Evolutionary conservation across 106 monocot species (phyloP).

Genomic region (Dioscorea alata): DNA sequence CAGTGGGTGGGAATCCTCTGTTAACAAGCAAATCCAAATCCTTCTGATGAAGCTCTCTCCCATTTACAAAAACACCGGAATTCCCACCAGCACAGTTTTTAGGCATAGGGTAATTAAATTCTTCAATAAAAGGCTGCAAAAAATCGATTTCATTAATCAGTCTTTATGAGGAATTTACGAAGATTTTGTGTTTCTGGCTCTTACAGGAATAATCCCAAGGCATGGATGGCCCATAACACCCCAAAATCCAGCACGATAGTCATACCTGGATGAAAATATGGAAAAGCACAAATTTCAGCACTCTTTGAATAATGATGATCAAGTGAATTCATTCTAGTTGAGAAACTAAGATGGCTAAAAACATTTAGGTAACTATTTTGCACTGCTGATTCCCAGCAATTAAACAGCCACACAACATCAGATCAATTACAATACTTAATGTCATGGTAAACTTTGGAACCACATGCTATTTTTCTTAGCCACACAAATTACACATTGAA

Average conservation of each 20-base stretch:
- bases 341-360: too few species aligned
- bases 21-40: conserved; percentile 75
- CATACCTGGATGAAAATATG: conserved; percentile 55
- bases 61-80: conserved; percentile 79
- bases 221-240: conserved; percentile 81
- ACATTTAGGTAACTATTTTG: too few species aligned
- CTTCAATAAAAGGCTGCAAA: conserved; percentile 87
- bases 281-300: too few species aligned
- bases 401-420: too few species aligned
- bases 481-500: too few species aligned
- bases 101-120: conserved; percentile 85
- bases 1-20: conserved; percentile 60
- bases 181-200: conserved; percentile 8
- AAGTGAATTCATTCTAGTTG: too few species aligned
- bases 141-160: neutral
- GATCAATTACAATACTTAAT: too few species aligned
- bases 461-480: too few species aligned
- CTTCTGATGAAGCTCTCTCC: conserved; percentile 89
- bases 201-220: conserved; percentile 97
- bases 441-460: too few species aligned
- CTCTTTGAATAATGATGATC: too few species aligned
- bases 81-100: conserved; percentile 83
- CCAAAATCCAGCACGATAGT: conserved; percentile 96
- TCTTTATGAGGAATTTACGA: neutral
- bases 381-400: too few species aligned